These are phyloP conservation scores for Claviceps purpurea DNA, from an alignment of 2,329 filamentous ascomycete genomes.

Conservation along the genomic window DNA sequence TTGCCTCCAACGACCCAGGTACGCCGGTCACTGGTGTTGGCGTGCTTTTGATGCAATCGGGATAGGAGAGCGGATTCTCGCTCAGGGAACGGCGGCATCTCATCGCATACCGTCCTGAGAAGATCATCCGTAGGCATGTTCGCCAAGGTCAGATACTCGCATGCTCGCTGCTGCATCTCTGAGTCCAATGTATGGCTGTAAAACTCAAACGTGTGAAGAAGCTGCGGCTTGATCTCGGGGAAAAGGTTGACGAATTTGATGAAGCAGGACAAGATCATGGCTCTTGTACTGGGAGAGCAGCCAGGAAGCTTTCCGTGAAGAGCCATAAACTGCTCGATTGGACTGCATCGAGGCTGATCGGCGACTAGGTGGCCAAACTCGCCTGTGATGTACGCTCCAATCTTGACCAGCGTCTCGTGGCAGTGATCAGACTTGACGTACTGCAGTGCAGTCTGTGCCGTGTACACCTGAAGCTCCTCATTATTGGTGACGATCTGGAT, in stretches of 20 bases:
- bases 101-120: slow-evolving; percentile 84
- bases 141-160: slow-evolving; percentile 81
- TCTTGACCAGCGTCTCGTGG: slow-evolving; percentile 95
- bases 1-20: slow-evolving; percentile 98
- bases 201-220: slow-evolving; percentile 76
- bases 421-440: slow-evolving; percentile 89
- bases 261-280: slow-evolving; percentile 89
- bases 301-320: slow-evolving; percentile 80
- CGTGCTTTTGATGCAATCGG: slow-evolving; percentile 86
- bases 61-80: slow-evolving; percentile 84
- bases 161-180: slow-evolving; percentile 90
- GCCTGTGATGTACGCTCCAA: slow-evolving; percentile 87
- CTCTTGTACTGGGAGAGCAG: slow-evolving; percentile 78
- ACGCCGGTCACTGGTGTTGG: slow-evolving; percentile 81
- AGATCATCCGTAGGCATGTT: slow-evolving; percentile 82
- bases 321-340: slow-evolving; percentile 92
- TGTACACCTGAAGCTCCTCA: slow-evolving; percentile 93
- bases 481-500: slow-evolving; percentile 99
- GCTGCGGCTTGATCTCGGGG: slow-evolving; percentile 92
- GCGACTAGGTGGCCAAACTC: slow-evolving; percentile 96
- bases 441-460: slow-evolving; percentile 81
- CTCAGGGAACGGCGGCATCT: slow-evolving; percentile 98
- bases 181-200: slow-evolving; percentile 94
- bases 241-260: slow-evolving; percentile 98
- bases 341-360: slow-evolving; percentile 81